These are phyloP conservation scores for Saccharomyces hybrid DNA, from an alignment of 1,139 yeast species.

Conservation along the genomic window DNA sequence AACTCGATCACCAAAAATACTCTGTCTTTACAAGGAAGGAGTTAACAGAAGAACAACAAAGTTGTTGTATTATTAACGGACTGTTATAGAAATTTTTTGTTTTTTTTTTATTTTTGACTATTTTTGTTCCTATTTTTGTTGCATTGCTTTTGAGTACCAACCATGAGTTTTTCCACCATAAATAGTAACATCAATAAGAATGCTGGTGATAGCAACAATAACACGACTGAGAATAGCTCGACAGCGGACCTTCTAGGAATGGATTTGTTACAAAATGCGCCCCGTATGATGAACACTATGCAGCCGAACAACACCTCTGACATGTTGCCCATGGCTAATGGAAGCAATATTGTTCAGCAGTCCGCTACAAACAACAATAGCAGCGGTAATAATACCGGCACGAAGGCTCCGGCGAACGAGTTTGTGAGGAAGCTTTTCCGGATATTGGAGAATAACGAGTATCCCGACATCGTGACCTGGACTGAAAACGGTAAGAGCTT, in stretches of 20 bases:
- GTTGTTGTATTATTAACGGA: background rate
- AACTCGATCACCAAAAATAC: background rate
- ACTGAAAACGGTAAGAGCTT: conserved; percentile 74
- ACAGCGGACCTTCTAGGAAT: background rate
- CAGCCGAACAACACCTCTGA: background rate
- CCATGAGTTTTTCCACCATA: background rate
- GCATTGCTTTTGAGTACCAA: background rate
- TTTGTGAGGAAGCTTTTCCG: conserved; percentile 5
- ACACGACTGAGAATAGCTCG: conserved; percentile 4
- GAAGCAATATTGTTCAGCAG: background rate
- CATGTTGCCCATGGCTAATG: background rate
- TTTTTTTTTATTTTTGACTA: background rate
- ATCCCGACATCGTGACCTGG: conserved; percentile 71
- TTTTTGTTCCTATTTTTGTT: conserved; percentile 1
- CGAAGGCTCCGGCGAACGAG: conserved; percentile 4
- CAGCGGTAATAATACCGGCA: conserved; percentile 3
- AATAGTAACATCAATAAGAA: background rate
- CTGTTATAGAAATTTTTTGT: background rate
- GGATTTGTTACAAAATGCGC: background rate
- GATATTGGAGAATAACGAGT: conserved; percentile 57
- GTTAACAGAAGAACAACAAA: background rate
- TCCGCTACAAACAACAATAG: background rate
- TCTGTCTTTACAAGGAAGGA: background rate
- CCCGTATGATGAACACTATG: background rate
- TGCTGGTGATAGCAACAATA: conserved; percentile 13